Base-by-base conservation (phyloP, 140 eudicot species). In the Bidens hawaiensis region DNA sequence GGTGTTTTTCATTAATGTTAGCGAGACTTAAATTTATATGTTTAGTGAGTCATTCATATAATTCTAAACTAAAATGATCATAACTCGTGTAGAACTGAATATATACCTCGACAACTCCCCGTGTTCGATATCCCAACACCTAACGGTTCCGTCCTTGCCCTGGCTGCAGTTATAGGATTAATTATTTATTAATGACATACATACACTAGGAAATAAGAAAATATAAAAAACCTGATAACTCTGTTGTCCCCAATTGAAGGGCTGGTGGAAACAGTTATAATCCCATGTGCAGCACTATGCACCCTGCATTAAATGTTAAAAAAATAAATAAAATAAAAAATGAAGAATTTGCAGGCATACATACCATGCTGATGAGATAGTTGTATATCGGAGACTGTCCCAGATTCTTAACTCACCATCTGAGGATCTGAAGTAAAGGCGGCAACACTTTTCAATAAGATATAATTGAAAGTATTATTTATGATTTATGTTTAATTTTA, bases 241-340 rank as follows among this genome's bases (percentile, higher is more conserved):
- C 68, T 85, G 72, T 73, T 75, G 70, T 85, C 71, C 49, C 94
- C 89, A 53, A 76, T 16, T 12, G 71, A 74, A 30, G 81, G 82
- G 65, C 84, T 64, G 43, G 89, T 69, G 6, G 77, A 79, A 79
- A 93, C 79, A 51, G 83, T 78, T 26, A 87, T 76, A 22, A 84
- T 82, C 65, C 98, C 98, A 63, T 87, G 99, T 48, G 94, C 86
- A 7, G 96, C 96, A 73, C 87, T 83, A 60, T 93, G 99, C 47
- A 81, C 87, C 96, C 96, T 84, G 76, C 34, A 76, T 36, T 6
- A 18, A 52, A 8, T 17, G n/a, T 31, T 10, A 22, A 63, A 18
- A 3, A 19, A 33, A 4, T 40, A 34, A 16, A 26, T 57, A 60
- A 12, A 26, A 18, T 15, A 45, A 27, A 18, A 42, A 34, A 21